Percentiles rank a stretch among this genome's conserved stretches.
Evolutionary conservation across 2,329 filamentous ascomycete species (phyloP).

Genomic region (Shiraia sp.): DNA sequence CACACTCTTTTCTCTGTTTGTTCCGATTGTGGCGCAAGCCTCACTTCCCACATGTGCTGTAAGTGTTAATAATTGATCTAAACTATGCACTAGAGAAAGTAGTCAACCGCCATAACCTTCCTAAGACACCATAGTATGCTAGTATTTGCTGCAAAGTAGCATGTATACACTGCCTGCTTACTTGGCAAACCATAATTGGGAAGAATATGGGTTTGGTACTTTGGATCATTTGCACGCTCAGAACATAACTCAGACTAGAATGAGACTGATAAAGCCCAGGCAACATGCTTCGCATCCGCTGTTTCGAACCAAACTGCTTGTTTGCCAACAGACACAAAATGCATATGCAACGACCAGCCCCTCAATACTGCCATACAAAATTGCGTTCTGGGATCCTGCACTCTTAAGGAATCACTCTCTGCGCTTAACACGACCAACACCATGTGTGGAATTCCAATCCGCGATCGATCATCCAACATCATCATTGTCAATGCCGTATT

Average conservation of each 20-base stretch:
- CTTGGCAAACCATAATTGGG: too few species aligned
- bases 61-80: constrained; percentile 1
- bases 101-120: too few species aligned
- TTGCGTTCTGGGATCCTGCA: constrained; percentile 15
- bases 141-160: too few species aligned
- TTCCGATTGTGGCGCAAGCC: constrained; percentile 1
- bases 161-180: too few species aligned
- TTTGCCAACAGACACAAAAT: constrained; percentile 8
- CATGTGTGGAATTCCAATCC: constrained; percentile 40
- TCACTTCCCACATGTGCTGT: constrained; percentile 5
- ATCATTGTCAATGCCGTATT: constrained; percentile 22
- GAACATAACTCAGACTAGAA: neutral
- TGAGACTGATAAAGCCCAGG: constrained; percentile 1
- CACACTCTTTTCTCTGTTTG: neutral
- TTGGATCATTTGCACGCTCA: neutral
- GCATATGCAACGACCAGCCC: constrained; percentile 11
- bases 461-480: constrained; percentile 37
- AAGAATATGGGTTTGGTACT: neutral
- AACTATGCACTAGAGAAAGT: neutral
- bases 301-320: constrained; percentile 10
- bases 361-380: constrained; percentile 12
- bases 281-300: constrained; percentile 8
- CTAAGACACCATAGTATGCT: too few species aligned
- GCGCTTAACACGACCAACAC: constrained; percentile 45
- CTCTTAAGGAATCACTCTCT: constrained; percentile 18